phyloP scores from a whole-genome alignment of 2,329 filamentous ascomycete species.

The Fusarium longipes region DNA sequence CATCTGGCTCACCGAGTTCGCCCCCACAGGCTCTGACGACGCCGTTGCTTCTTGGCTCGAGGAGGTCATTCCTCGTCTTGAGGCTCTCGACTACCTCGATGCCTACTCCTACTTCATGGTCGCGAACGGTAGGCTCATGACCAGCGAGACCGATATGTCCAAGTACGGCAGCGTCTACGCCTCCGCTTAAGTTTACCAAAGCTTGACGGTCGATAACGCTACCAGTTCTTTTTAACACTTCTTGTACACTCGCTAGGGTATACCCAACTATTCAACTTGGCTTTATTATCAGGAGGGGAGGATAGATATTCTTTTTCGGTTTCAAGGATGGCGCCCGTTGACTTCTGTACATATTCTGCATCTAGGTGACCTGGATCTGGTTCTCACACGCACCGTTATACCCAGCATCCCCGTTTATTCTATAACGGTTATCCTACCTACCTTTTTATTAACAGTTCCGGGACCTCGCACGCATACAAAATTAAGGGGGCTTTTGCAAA shows the following conservation, averaged over 20 bases:
- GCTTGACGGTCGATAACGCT: conserved; percentile 3
- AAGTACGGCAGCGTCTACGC: conserved; percentile 63
- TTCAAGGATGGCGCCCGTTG: conserved; percentile 40
- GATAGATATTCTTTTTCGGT: conserved; percentile 39
- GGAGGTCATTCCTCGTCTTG: conserved; percentile 60
- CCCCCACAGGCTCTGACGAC: conserved; percentile 57
- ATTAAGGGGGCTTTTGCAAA: conserved; percentile 25
- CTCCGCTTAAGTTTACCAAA: conserved; percentile 46
- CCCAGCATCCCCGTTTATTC: conserved; percentile 7
- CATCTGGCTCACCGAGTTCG: conserved; percentile 75
- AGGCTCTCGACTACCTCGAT: conserved; percentile 62
- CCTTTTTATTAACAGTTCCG: conserved; percentile 21
- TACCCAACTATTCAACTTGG: conserved; percentile 45
- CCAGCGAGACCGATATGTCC: conserved; percentile 55
- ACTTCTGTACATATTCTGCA: conserved; percentile 50
- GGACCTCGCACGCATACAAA: conserved; percentile 18
- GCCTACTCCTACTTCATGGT: conserved; percentile 70
- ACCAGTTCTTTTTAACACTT: conserved; percentile 47
- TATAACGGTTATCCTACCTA: conserved; percentile 18
- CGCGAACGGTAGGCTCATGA: conserved; percentile 56
- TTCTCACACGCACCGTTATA: neutral
- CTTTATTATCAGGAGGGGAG: conserved; percentile 38
- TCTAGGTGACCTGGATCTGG: conserved; percentile 30
- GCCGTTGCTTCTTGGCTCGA: conserved; percentile 61
- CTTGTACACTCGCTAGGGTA: conserved; percentile 54